Evolutionary conservation across 345 rosid genomes (phyloP), one percentile per base, ranked within the genome.

Genomic region (Zanthoxylum bungeanum): DNA sequence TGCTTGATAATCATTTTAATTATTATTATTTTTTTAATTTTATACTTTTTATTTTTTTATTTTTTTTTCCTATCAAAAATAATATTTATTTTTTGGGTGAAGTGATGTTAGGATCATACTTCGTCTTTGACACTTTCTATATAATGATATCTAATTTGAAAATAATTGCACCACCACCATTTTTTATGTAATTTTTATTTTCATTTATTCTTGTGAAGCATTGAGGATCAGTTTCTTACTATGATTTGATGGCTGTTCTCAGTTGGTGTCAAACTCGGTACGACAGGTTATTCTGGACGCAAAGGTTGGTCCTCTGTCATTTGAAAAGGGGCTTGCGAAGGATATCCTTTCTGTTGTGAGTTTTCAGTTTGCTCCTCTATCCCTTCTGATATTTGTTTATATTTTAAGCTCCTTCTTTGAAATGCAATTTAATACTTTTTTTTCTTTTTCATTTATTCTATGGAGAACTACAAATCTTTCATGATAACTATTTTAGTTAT

Each of bases 271-370:
- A 68, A 76, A 66, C 78, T 90, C 99, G 67, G 93, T 92, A 58
- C 79, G 52, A 63, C 81, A 52, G 82, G 93, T 92, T 77, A 83
- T 95, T 76, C 82, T 95, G 46, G 99, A 95, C 75, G 96, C 87
- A n/a, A 95, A 95, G 82, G 90, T 92, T 19, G 96, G 99, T 53
- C 98, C 98, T 34, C 99, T 93, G 47, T 80, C 77, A 67, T 84
- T 82, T 81, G 99, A 92, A 77, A 89, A 85, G 74, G 96, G 94
- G 27, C 91, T 95, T 31, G 91, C 97, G 7, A 78, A 84, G 70
- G 97, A 95, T 76, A 85, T 95, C 64, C 88, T 95, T 42, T 85
- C 97, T 58, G 79, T 77, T 75, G 98, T 92, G 79, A 87, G 97
- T 82, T 70, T 65, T 30, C 52, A 60, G 21, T 69, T 71, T 61